Base-by-base conservation (phyloP, 139 green algal species). In the Volvox reticuliferus region DNA sequence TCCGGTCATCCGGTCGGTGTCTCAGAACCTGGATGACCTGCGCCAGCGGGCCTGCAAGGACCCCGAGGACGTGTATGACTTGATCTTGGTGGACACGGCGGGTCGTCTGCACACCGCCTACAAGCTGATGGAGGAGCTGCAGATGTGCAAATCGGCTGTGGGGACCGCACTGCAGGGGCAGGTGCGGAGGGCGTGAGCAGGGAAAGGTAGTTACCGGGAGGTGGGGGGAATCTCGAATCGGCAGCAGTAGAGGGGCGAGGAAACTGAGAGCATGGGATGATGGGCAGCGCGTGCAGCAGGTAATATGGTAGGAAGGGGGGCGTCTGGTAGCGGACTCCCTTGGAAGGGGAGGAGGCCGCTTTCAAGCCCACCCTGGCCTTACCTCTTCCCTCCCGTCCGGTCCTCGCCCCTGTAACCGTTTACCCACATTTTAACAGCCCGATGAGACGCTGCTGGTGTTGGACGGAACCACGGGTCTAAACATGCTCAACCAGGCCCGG, bases 361-460 rank as follows among this genome's bases (percentile, higher is more conserved):
- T n/a, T n/a, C n/a, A n/a, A 55, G 44, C 44, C 44, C 44, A 55
- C 44, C 44, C 44, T 9, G 44, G 44, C 44, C 44, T 55, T 55
- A 55, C 44, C 44, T 55, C 44, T 55, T 9, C 44, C 5, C 44
- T 9, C 44, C 44, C 5, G 44, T 55, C 44, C 44, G 9, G n/a
- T n/a, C n/a, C 44, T 14, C 65, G 21, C 65, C 65, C 65, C 65
- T 28, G 21, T 73, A 9, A 73, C 18, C 50, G n/a, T n/a, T 55
- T n/a, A 24, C 50, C 50, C 50, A 6, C 50, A n/a, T n/a, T 24
- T n/a, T 35, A 50, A 1, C 90, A 94, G 88, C 94, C 94, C 9
- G 94, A 98, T 88, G 98, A 99, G 94, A 95, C 96, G 22, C 93
- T 99, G 88, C 95, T 99, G 14, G 98, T 99, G 12, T 94, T 99